Evolutionary conservation across 495 filamentous ascomycete species (phyloP).

Genomic region (Cercophora scortea): DNA sequence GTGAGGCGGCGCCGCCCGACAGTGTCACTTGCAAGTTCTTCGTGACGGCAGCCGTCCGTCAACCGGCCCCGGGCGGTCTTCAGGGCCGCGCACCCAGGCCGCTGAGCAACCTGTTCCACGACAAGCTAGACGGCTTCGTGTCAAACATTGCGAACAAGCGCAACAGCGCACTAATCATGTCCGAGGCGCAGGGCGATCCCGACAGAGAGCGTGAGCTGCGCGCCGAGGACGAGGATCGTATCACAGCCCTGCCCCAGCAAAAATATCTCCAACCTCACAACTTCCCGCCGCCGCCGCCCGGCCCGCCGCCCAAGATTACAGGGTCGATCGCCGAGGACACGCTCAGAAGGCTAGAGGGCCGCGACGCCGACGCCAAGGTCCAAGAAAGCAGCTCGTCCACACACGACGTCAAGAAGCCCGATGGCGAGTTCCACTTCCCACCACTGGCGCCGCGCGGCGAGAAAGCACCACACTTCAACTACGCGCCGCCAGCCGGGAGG

Average conservation of each 20-base stretch:
- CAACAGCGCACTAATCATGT: conserved; percentile 68
- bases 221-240: conserved; percentile 77
- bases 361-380: conserved; percentile 15
- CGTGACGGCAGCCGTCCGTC: conserved; percentile 65
- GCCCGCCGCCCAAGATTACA: conserved; percentile 31
- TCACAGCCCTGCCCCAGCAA: conserved; percentile 67
- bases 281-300: conserved; percentile 33
- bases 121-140: conserved; percentile 76
- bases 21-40: conserved; percentile 90
- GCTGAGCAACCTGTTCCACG: conserved; percentile 63
- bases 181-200: conserved; percentile 71
- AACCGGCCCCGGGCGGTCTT: conserved; percentile 12
- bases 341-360: conserved; percentile 36
- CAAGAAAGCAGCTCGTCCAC: conserved; percentile 2
- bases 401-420: conserved; percentile 22
- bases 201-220: conserved; percentile 73
- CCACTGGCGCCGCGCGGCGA: conserved; percentile 31
- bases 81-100: conserved; percentile 49
- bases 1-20: conserved; percentile 75
- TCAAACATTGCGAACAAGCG: conserved; percentile 75
- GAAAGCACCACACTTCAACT: conserved; percentile 43
- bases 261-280: conserved; percentile 48
- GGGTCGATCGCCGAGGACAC: conserved; percentile 31
- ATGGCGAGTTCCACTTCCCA: conserved; percentile 47
- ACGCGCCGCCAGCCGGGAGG: conserved; percentile 39